Evolutionary conservation across 2,329 filamentous ascomycete genomes (phyloP), one percentile per base, ranked within the genome.

Genomic region (Lasiodiplodia sp.): DNA sequence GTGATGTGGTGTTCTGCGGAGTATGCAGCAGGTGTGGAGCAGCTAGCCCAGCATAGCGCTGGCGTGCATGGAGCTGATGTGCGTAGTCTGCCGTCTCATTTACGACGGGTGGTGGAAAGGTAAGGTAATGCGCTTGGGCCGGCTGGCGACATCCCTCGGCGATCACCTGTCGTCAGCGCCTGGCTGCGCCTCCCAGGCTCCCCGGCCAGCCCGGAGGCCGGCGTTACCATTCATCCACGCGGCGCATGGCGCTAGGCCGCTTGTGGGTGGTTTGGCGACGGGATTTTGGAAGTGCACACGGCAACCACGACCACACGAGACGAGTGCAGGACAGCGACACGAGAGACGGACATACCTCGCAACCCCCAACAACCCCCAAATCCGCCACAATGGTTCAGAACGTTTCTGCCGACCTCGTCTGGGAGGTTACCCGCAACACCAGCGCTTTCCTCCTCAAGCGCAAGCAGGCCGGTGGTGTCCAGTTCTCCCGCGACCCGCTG

Each of bases 371-470:
- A 37, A 38, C 65, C 65, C 31, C 34, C 55, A 55, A 52, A 67
- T 58, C 31, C 65, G 65, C 34, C 75, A 80, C 81, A 78, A 86
- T 84, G 82, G 85, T 88, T 76, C 83, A 89, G 78, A 93, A 94
- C 87, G 87, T 97, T 81, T 96, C 94, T 82, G 85, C 90, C 81
- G 94, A 97, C 86, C 88, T 97, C 78, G 86, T 97, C 87, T 98
- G 95, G 95, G 91, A 95, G 89, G 86, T 96, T 83, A 90, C 91
- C 88, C 93, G 94, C 85, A 86, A 85, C 86, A 89, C 93, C 86
- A 97, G 96, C 86, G 85, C 93, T 81, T 97, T 87, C 89, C 91
- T 97, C 82, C 92, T 95, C 82, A 97, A 97, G 91, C 92, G 93
- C 86, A 91, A 89, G 81, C 84, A 85, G 77, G 87, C 86, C 78